Evolutionary conservation across 2,329 filamentous ascomycete species (phyloP).

Genomic region (Teratosphaeria nubilosa): DNA sequence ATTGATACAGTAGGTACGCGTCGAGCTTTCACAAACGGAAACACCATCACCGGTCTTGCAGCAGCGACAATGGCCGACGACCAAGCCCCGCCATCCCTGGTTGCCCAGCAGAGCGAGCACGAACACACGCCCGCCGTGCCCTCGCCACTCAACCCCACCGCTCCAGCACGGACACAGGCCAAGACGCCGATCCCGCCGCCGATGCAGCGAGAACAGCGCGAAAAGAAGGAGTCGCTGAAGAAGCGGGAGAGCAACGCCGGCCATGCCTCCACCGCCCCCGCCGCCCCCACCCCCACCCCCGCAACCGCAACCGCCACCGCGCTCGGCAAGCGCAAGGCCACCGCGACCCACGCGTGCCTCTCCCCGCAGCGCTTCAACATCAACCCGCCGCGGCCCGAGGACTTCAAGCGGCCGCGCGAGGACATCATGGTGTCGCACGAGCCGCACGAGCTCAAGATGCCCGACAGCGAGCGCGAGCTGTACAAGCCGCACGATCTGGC

Average conservation of each 20-base stretch:
- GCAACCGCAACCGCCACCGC: constrained; percentile 14
- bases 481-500: constrained; percentile 44
- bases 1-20: background rate
- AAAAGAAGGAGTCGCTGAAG: constrained; percentile 42
- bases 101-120: background rate
- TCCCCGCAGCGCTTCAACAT: constrained; percentile 43
- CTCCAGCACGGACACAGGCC: constrained; percentile 14
- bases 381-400: constrained; percentile 35
- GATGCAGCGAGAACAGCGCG: constrained; percentile 39
- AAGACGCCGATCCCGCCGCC: constrained; percentile 29
- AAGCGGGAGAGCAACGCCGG: constrained; percentile 39
- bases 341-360: constrained; percentile 25
- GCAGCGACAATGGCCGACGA: background rate
- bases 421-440: constrained; percentile 39
- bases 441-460: constrained; percentile 33
- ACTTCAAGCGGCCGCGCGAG: constrained; percentile 41
- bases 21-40: background rate
- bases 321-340: constrained; percentile 28
- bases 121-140: constrained; percentile 57
- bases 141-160: constrained; percentile 58
- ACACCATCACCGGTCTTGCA: background rate
- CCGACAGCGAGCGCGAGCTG: constrained; percentile 33
- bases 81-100: background rate
- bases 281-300: no score
- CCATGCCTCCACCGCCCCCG: constrained; percentile 28